A percentile compares a stretch with the other conserved stretches of the same genome.
phyloP scores from a whole-genome alignment of 1,284 basidiomycete species.

The Phaffia rhodozyma region DNA sequence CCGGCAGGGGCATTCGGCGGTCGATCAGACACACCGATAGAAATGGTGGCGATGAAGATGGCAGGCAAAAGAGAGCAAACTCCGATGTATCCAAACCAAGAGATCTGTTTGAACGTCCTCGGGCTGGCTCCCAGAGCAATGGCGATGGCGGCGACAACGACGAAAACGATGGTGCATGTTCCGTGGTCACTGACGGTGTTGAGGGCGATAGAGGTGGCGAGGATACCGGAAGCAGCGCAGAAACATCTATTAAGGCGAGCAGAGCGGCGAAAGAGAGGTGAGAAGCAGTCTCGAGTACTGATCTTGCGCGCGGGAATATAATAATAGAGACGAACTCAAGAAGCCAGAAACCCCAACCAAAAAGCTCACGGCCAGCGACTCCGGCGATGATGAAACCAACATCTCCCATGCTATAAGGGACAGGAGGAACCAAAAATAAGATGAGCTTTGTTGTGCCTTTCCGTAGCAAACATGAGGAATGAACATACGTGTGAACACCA shows the following conservation, averaged over 20 bases:
- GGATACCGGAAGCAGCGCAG: slow-evolving; percentile 18
- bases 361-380: not conserved
- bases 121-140: slow-evolving; percentile 20
- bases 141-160: slow-evolving; percentile 23
- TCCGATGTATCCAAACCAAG: slow-evolving; percentile 34
- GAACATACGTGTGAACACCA: not conserved
- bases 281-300: no score
- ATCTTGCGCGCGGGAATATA: no score
- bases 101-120: slow-evolving; percentile 30
- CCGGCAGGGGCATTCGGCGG: slow-evolving; percentile 28
- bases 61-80: slow-evolving; percentile 20
- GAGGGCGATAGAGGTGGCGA: slow-evolving; percentile 28
- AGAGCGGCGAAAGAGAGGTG: no score
- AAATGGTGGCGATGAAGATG: slow-evolving; percentile 30
- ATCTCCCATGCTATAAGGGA: not conserved
- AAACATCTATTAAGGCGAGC: no score
- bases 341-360: not conserved
- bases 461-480: not conserved
- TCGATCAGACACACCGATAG: slow-evolving; percentile 33
- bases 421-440: no score
- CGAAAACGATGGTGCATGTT: slow-evolving; percentile 32
- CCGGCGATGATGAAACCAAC: slow-evolving; percentile 2
- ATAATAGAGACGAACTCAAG: no score
- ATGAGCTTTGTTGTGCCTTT: no score
- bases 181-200: slow-evolving; percentile 29